Conservation (phyloP, 352 stramenopile genomes). For the Globisporangium cystogenes region DNA sequence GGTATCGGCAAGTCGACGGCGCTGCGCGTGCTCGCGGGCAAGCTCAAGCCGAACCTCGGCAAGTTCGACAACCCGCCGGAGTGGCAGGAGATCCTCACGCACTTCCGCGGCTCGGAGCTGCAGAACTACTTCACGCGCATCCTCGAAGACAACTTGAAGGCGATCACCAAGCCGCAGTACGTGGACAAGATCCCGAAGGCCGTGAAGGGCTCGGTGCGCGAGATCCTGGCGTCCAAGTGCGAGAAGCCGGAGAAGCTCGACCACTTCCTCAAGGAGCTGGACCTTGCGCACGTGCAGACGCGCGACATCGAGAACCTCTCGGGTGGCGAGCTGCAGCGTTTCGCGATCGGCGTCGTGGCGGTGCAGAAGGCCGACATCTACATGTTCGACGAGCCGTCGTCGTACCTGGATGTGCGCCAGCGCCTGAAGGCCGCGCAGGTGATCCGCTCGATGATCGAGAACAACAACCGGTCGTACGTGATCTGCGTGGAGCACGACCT, state of each 20-base stretch:
- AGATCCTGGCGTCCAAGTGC: constrained; percentile 94
- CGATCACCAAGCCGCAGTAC: constrained; percentile 99
- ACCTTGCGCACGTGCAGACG: constrained; percentile 97
- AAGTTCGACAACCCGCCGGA: constrained; percentile 95
- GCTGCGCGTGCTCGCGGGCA: constrained; percentile 98
- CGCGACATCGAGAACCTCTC: constrained; percentile 95
- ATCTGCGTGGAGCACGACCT: constrained; percentile 99
- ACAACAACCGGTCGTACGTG: constrained; percentile 90
- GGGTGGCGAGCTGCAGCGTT: constrained; percentile 98
- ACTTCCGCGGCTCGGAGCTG: constrained; percentile 97
- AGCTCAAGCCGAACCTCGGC: constrained; percentile 99
- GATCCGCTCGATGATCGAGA: constrained; percentile 96
- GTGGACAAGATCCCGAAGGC: constrained; percentile 99
- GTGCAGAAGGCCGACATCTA: constrained; percentile 98
- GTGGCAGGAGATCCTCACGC: constrained; percentile 98
- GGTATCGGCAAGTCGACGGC: constrained; percentile 99
- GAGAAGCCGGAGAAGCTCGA: constrained; percentile 76
- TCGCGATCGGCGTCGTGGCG: constrained; percentile 96
- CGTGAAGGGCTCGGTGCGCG: constrained; percentile 92
- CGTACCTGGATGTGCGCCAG: constrained; percentile 99
- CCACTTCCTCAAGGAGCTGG: constrained; percentile 89
- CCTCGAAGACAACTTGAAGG: constrained; percentile 98
- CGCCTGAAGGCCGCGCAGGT: constrained; percentile 97
- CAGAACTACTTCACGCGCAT: constrained; percentile 99
- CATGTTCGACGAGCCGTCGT: constrained; percentile 99